Conservation (phyloP, 2,329 filamentous ascomycete species). For the Aureobasidium leucospermi region DNA sequence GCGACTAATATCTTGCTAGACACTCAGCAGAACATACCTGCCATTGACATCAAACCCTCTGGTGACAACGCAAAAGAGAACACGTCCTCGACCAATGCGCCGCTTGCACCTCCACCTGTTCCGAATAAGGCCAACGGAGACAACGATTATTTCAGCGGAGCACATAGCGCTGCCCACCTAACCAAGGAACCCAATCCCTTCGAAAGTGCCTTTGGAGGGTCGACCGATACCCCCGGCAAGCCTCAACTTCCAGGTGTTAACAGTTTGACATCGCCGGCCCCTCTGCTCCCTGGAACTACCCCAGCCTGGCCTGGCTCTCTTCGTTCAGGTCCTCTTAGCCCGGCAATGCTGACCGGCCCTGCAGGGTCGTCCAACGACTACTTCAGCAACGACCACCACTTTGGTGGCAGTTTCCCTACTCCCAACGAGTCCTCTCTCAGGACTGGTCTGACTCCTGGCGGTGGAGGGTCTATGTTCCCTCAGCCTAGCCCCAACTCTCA, state of each 20-base stretch:
- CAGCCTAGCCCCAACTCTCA: conserved; percentile 81
- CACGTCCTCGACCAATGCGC: conserved; percentile 32
- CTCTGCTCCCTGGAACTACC: conserved; percentile 66
- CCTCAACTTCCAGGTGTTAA: conserved; percentile 82
- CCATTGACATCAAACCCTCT: conserved; percentile 23
- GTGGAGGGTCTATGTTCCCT: conserved; percentile 95
- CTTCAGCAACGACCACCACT: conserved; percentile 58
- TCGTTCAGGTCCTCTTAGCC: conserved; percentile 85
- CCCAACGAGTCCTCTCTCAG: conserved; percentile 93
- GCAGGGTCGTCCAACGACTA: conserved; percentile 73
- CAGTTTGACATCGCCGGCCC: conserved; percentile 81
- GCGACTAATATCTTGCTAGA: background rate
- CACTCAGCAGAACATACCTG: conserved; percentile 16
- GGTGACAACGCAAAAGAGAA: conserved; percentile 26
- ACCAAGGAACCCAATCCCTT: conserved; percentile 91
- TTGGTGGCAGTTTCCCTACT: conserved; percentile 81
- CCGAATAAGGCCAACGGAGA: conserved; percentile 33
- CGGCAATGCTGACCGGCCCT: conserved; percentile 90
- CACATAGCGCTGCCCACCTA: conserved; percentile 43
- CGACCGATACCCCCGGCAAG: conserved; percentile 71
- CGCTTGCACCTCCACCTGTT: conserved; percentile 47
- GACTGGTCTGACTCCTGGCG: conserved; percentile 86
- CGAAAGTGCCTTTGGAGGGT: conserved; percentile 80
- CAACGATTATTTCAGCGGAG: conserved; percentile 45
- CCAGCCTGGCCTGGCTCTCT: conserved; percentile 81